These are phyloP conservation scores for Ustilago curta DNA, from an alignment of 1,284 basidiomycete species.

Conservation along the genomic window DNA sequence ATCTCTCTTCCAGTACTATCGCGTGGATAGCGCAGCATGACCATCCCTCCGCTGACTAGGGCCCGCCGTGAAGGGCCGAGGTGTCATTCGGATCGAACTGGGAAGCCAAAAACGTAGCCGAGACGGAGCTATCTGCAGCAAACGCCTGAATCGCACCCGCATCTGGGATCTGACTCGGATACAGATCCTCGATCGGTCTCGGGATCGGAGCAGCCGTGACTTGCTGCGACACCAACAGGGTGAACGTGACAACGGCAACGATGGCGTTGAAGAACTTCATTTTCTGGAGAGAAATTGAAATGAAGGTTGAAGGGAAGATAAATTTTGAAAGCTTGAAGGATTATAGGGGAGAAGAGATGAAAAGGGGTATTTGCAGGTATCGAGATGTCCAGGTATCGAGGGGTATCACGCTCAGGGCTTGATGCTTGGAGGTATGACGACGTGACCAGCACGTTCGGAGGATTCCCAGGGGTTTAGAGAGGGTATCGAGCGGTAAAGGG, in stretches of 20 bases:
- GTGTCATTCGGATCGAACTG: constrained; percentile 30
- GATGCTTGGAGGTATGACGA: no score
- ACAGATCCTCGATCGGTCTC: constrained; percentile 45
- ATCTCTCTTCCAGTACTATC: no score
- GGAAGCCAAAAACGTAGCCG: constrained; percentile 20
- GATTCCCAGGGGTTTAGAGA: no score
- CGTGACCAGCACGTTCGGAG: no score
- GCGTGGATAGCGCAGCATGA: no score
- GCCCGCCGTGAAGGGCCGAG: constrained; percentile 14
- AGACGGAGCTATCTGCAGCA: constrained; percentile 6
- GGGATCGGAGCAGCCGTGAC: constrained; percentile 22
- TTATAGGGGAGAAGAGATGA: no score
- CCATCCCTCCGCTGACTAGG: not conserved
- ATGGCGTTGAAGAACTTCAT: constrained; percentile 23
- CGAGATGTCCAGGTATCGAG: not conserved
- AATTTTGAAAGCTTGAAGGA: not conserved
- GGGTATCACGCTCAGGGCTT: no score
- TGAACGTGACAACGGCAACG: not conserved
- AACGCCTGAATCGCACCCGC: not conserved
- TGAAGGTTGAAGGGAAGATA: not conserved
- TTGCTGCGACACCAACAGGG: constrained; percentile 2
- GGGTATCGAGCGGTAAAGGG: no score
- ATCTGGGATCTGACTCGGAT: constrained; percentile 27
- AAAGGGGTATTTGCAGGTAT: not conserved
- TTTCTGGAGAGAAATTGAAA: not conserved